phyloP scores from a whole-genome alignment of 495 filamentous ascomycete genomes.

The Aspergillus homomorphus region DNA sequence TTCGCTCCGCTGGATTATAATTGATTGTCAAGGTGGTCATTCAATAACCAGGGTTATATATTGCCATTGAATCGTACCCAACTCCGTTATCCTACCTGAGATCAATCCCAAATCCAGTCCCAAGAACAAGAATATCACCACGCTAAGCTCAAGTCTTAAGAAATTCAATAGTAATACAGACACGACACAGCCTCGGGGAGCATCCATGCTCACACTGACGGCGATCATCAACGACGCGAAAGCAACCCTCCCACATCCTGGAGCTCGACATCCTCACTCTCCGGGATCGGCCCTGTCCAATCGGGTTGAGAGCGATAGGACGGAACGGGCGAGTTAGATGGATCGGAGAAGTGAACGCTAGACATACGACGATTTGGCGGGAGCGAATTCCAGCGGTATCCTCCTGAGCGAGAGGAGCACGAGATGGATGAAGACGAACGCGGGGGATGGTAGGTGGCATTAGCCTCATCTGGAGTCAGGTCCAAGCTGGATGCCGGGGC shows the following conservation, averaged over 20 bases:
- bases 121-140: background rate
- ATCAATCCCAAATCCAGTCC: background rate
- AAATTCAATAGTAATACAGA: background rate
- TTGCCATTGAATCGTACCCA: background rate
- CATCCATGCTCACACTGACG: background rate
- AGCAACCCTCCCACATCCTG: slow-evolving; percentile 56
- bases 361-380: slow-evolving; percentile 11
- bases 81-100: background rate
- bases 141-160: background rate
- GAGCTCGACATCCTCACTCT: slow-evolving; percentile 36
- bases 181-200: too few relatives aligned
- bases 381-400: slow-evolving; percentile 12
- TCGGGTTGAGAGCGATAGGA: slow-evolving; percentile 26
- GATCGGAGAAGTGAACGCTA: slow-evolving; percentile 25
- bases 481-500: slow-evolving; percentile 29
- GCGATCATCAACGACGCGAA: slow-evolving; percentile 13
- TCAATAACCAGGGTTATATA: too few relatives aligned
- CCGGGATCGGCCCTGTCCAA: slow-evolving; percentile 19
- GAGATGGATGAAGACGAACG: slow-evolving; percentile 1
- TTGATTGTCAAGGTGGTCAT: too few relatives aligned
- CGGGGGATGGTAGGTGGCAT: background rate
- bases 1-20: too few relatives aligned
- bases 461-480: slow-evolving; percentile 21
- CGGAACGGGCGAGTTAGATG: slow-evolving; percentile 19
- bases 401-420: slow-evolving; percentile 11